A percentile compares a stretch with the other conserved stretches of the same genome.
These are phyloP conservation scores for Drechslerella stenobrocha DNA, from an alignment of 2,329 filamentous ascomycete genomes.

Conservation along the genomic window DNA sequence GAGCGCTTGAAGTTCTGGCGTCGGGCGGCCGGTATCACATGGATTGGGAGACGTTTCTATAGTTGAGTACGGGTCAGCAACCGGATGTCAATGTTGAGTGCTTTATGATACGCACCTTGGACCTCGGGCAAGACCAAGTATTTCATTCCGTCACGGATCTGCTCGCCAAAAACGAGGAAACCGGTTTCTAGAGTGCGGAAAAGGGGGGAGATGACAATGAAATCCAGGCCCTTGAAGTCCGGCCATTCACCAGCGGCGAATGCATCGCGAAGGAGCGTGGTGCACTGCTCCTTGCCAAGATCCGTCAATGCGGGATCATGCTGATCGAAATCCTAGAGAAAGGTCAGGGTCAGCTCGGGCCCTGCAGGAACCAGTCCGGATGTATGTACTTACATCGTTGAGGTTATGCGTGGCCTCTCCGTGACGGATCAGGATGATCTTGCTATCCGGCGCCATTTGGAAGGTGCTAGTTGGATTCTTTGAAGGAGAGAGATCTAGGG, in stretches of 20 bases:
- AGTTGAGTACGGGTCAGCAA: too few relatives aligned
- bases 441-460: conserved; percentile 36
- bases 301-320: conserved; percentile 35
- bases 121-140: conserved; percentile 28
- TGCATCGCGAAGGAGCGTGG: conserved; percentile 28
- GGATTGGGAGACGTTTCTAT: conserved; percentile 38
- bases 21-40: conserved; percentile 33
- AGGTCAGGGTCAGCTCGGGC: not conserved
- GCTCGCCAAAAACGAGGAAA: conserved; percentile 24
- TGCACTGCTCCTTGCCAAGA: conserved; percentile 36
- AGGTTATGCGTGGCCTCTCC: conserved; percentile 42
- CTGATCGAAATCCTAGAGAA: conserved; percentile 35
- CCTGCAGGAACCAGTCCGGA: not conserved
- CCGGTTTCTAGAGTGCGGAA: conserved; percentile 39
- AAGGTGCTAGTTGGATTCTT: not conserved
- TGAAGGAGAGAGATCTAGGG: too few relatives aligned
- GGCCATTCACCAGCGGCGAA: conserved; percentile 35
- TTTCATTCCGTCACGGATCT: conserved; percentile 14
- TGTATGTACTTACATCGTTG: conserved; percentile 21
- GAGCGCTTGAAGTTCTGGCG: conserved; percentile 6
- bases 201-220: conserved; percentile 37
- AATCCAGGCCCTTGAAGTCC: conserved; percentile 27
- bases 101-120: conserved; percentile 42
- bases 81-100: too few relatives aligned
- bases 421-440: conserved; percentile 43